Conservation (phyloP, 306 rosid species). For the Coriaria nepalensis region DNA sequence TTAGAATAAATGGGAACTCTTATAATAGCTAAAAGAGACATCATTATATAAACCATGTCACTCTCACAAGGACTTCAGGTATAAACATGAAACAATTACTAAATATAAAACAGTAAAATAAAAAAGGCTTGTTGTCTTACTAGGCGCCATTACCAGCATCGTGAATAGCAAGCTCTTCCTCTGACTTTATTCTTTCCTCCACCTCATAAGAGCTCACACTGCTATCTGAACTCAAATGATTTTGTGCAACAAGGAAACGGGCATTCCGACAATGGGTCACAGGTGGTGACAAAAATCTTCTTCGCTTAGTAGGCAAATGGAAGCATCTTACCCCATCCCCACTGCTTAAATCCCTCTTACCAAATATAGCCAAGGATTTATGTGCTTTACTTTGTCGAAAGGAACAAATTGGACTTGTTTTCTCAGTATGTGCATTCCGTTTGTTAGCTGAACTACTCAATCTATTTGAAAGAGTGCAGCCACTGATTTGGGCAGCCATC, state of each 20-base stretch:
- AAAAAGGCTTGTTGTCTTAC: constrained; percentile 29
- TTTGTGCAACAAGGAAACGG: constrained; percentile 12
- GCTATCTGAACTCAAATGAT: constrained; percentile 26
- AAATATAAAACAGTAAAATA: not conserved
- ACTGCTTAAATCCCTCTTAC: constrained; percentile 16
- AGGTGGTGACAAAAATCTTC: constrained; percentile 6
- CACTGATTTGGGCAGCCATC: constrained; percentile 23
- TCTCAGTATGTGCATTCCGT: constrained; percentile 7
- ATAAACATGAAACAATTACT: too few relatives aligned
- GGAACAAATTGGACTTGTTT: constrained; percentile 7
- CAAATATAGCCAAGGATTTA: constrained; percentile 9
- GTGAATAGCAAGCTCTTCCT: constrained; percentile 15
- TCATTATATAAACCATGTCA: too few relatives aligned
- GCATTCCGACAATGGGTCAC: constrained; percentile 23
- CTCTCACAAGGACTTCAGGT: too few relatives aligned
- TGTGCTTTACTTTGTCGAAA: constrained; percentile 2
- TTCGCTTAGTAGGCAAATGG: constrained; percentile 9
- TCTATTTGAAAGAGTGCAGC: constrained; percentile 17
- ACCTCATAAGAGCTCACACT: constrained; percentile 23
- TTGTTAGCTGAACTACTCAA: constrained; percentile 6
- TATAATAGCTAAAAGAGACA: too few relatives aligned
- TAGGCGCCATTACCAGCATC: constrained; percentile 15
- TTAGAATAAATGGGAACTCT: too few relatives aligned
- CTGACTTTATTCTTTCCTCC: constrained; percentile 20
- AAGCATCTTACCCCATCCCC: constrained; percentile 13